Base-by-base conservation (phyloP, 2,329 filamentous ascomycete genomes). In the Neopestalotiopsis clavispora region DNA sequence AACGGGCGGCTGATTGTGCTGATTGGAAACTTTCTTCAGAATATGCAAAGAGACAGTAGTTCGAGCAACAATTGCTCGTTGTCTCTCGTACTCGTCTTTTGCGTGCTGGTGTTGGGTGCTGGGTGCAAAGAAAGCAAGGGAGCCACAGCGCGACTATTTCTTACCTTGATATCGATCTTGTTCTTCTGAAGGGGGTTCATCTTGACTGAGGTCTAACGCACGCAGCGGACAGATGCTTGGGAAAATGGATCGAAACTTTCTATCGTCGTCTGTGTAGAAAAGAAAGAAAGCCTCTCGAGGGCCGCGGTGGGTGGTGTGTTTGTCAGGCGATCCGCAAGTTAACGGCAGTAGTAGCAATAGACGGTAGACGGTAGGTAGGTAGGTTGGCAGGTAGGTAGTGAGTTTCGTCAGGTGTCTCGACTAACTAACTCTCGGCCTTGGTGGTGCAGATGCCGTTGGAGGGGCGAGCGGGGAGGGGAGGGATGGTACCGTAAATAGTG, bases 121-220 rank as follows among this genome's bases (percentile, higher is more conserved):
- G 14, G 45, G n/a, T 17, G 14, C 5, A 38, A 23, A 9, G 7
- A 52, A 52, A 3, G 45, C 14, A 52, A 20, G n/a, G 45, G 17
- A 52, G 20, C 45, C 30, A 23, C 32, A 17, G 60, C 69, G 72
- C 66, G 70, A 89, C 93, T 38, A 38, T 38, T 38, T 38, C 34
- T 85, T 85, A 98, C 96, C 86, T 89, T 95, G 84, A 98, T 88
- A 84, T 99, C 96, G 78, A 98, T 89, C 87, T 99, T 98, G 88
- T 98, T 98, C 89, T 97, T 95, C 87, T 98, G 94, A 82, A 95
- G 94, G 76, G 95, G 95, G 82, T 98, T 98, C 94, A 98, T 97
- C 73, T 75, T 86, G 82, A 71, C 72, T 71, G 67, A 52, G 60
- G 58, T 62, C 63, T 68, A 69, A 69, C 66, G 38, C 28, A 34